Percentiles rank a stretch among this genome's conserved stretches.
These are phyloP conservation scores for Sphaceloma murrayae DNA, from an alignment of 2,329 filamentous ascomycete genomes.

Conservation along the genomic window DNA sequence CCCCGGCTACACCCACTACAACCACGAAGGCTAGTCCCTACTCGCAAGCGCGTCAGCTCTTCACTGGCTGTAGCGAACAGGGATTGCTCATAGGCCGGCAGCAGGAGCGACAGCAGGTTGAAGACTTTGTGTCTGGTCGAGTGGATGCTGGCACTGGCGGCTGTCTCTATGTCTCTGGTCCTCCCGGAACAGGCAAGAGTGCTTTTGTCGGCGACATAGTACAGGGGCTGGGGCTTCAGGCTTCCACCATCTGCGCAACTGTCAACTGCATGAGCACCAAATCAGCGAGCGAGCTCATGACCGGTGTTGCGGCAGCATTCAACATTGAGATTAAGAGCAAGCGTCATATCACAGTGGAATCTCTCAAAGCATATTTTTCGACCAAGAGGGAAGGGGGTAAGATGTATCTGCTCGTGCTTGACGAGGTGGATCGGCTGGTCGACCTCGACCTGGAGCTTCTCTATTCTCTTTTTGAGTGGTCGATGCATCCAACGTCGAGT, in stretches of 20 bases:
- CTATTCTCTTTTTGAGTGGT: conserved; percentile 96
- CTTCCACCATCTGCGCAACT: conserved; percentile 58
- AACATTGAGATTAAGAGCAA: conserved; percentile 49
- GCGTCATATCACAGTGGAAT: conserved; percentile 57
- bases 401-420: conserved; percentile 75
- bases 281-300: conserved; percentile 74
- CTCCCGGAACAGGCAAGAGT: conserved; percentile 93
- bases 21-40: conserved; percentile 63
- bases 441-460: conserved; percentile 80
- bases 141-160: conserved; percentile 55
- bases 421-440: conserved; percentile 91
- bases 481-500: conserved; percentile 66
- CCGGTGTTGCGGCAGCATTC: conserved; percentile 63
- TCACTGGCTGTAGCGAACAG: conserved; percentile 67
- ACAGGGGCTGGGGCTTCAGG: conserved; percentile 44
- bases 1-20: conserved; percentile 61
- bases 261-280: conserved; percentile 98
- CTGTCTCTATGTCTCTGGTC: conserved; percentile 90
- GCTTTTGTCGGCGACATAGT: conserved; percentile 80
- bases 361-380: conserved; percentile 62
- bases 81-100: conserved; percentile 71
- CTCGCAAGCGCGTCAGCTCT: conserved; percentile 76
- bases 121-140: conserved; percentile 57
- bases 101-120: conserved; percentile 54
- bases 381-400: conserved; percentile 43